phyloP scores from a whole-genome alignment of 345 rosid species.

The Excoecaria cochinchinensis region DNA sequence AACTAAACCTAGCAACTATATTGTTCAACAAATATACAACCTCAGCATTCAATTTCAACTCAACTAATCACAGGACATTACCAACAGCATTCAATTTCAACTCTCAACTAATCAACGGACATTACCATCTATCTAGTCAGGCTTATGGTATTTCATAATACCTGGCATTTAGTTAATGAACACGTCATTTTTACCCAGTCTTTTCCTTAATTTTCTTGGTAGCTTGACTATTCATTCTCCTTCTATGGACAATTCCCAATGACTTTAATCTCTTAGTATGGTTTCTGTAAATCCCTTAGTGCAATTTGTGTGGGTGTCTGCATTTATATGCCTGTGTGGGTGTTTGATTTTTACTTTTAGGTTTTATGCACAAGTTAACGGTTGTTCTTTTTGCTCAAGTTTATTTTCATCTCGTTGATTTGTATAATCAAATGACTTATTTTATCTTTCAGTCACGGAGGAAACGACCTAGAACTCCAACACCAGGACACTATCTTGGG shows the following conservation, averaged over 20 bases:
- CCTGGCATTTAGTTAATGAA: conserved; percentile 44
- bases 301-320: neutral
- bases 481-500: conserved; percentile 99
- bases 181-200: conserved; percentile 26
- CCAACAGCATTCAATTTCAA: conserved; percentile 78
- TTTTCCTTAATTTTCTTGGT: conserved; percentile 24
- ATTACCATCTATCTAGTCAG: conserved; percentile 82
- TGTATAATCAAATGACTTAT: too few relatives aligned
- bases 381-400: neutral
- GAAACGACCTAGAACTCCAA: conserved; percentile 95
- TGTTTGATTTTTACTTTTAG: neutral
- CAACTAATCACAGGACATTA: conserved; percentile 93
- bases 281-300: neutral
- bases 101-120: conserved; percentile 98
- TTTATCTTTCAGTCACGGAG: conserved; percentile 80
- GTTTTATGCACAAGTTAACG: too few relatives aligned
- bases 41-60: conserved; percentile 84
- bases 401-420: neutral
- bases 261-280: neutral
- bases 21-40: conserved; percentile 77
- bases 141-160: conserved; percentile 62
- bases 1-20: conserved; percentile 86
- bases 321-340: neutral
- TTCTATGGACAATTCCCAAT: neutral
- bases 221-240: conserved; percentile 1